Evolutionary conservation across 495 filamentous ascomycete species (phyloP).

Genomic region (Xylaria venustula): DNA sequence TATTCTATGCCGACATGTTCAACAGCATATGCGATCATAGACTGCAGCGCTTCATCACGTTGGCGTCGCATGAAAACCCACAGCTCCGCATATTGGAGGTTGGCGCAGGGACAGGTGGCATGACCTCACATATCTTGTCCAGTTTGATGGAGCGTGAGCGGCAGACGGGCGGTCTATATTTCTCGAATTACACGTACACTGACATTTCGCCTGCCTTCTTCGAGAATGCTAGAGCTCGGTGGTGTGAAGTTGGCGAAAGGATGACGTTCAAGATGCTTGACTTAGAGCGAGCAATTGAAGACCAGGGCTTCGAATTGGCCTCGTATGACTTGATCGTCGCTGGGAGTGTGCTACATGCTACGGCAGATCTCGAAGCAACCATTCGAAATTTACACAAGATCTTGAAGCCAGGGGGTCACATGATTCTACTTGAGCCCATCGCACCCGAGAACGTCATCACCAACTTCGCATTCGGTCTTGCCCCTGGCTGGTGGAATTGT

Average conservation of each 20-base stretch:
- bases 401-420: constrained; percentile 36
- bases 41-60: constrained; percentile 19
- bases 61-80: constrained; percentile 41
- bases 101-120: constrained; percentile 47
- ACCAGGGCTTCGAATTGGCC: constrained; percentile 30
- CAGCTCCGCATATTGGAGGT: constrained; percentile 44
- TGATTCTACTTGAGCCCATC: constrained; percentile 37
- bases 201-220: constrained; percentile 56
- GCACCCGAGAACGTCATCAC: constrained; percentile 28
- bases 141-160: constrained; percentile 21
- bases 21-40: constrained; percentile 21
- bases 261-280: constrained; percentile 36
- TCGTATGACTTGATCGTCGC: constrained; percentile 45
- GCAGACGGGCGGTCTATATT: constrained; percentile 20
- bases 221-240: constrained; percentile 33
- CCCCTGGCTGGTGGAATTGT: constrained; percentile 54
- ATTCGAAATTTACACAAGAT: constrained; percentile 36
- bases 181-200: constrained; percentile 47
- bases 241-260: constrained; percentile 12
- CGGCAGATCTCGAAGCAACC: constrained; percentile 31
- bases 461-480: constrained; percentile 40
- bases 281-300: constrained; percentile 22
- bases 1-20: constrained; percentile 27
- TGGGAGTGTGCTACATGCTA: constrained; percentile 51
- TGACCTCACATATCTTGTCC: constrained; percentile 23